These are phyloP conservation scores for Fusarium sp. DNA, from an alignment of 2,329 filamentous ascomycete genomes.

Conservation along the genomic window DNA sequence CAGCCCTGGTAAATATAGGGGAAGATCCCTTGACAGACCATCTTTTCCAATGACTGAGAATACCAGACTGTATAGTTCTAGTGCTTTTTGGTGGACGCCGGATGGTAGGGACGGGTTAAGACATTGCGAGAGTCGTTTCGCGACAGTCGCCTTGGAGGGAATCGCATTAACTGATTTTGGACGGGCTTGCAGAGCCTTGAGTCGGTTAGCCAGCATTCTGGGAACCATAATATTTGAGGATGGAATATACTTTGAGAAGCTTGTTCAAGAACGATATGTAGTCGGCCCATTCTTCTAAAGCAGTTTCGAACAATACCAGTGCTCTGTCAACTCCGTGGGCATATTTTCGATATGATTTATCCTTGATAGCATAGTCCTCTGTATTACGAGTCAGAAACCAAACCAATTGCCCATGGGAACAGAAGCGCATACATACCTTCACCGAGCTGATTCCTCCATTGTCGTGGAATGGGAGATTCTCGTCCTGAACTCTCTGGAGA, in stretches of 20 bases:
- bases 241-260: slow-evolving; percentile 77
- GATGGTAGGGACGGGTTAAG: slow-evolving; percentile 93
- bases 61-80: slow-evolving; percentile 92
- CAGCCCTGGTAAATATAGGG: slow-evolving; percentile 89
- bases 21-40: slow-evolving; percentile 82
- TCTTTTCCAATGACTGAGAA: slow-evolving; percentile 87
- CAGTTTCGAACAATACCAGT: slow-evolving; percentile 88
- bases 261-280: slow-evolving; percentile 97
- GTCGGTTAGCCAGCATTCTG: slow-evolving; percentile 2
- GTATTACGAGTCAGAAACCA: slow-evolving; percentile 19
- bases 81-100: slow-evolving; percentile 95
- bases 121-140: slow-evolving; percentile 93
- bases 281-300: slow-evolving; percentile 98
- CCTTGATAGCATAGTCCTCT: slow-evolving; percentile 69
- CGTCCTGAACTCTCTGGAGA: slow-evolving; percentile 89
- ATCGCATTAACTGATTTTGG: slow-evolving; percentile 77
- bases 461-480: slow-evolving; percentile 77
- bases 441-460: slow-evolving; percentile 81
- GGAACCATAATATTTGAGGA: not conserved
- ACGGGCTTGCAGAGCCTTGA: slow-evolving; percentile 86
- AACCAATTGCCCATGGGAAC: not conserved
- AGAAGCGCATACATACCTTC: slow-evolving; percentile 68
- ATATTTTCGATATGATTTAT: slow-evolving; percentile 86
- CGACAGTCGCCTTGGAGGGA: slow-evolving; percentile 83
- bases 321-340: slow-evolving; percentile 87